phyloP scores from a whole-genome alignment of 495 filamentous ascomycete genomes.

The Penicillium taxi region DNA sequence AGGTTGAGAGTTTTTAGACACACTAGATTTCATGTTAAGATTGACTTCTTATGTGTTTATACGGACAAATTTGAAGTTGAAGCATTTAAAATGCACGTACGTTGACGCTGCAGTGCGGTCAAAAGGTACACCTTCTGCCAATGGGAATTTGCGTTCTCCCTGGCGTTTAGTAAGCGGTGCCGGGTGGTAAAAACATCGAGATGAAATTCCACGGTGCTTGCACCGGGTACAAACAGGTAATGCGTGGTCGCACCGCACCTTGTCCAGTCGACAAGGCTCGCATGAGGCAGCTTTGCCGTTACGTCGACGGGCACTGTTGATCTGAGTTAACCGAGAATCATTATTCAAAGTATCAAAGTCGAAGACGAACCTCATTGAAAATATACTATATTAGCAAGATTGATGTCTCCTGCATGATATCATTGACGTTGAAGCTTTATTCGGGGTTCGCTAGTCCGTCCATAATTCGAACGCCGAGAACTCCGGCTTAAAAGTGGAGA shows the following conservation, averaged over 20 bases:
- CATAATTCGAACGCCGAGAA: constrained; percentile 12
- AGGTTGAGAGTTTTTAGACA: constrained; percentile 2
- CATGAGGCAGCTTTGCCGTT: constrained; percentile 42
- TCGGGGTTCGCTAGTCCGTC: constrained; percentile 13
- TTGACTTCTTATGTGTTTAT: neutral
- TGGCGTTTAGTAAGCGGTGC: constrained; percentile 26
- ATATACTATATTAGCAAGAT: constrained; percentile 2
- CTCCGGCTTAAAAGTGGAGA: no score
- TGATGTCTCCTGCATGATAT: neutral
- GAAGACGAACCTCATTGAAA: neutral
- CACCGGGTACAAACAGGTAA: constrained; percentile 26
- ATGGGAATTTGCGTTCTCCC: constrained; percentile 4
- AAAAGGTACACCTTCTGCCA: constrained; percentile 11
- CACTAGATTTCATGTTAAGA: neutral
- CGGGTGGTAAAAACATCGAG: constrained; percentile 32
- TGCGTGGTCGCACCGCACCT: constrained; percentile 40
- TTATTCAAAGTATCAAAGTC: neutral
- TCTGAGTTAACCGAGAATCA: no score
- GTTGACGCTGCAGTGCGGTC: constrained; percentile 7
- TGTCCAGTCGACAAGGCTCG: constrained; percentile 42
- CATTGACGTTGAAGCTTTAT: neutral
- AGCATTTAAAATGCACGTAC: constrained; percentile 4
- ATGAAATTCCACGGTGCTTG: constrained; percentile 17
- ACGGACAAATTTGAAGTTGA: neutral
- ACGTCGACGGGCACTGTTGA: constrained; percentile 24